These are phyloP conservation scores for Colletotrichum destructivum DNA, from an alignment of 2,329 filamentous ascomycete genomes.

Conservation along the genomic window DNA sequence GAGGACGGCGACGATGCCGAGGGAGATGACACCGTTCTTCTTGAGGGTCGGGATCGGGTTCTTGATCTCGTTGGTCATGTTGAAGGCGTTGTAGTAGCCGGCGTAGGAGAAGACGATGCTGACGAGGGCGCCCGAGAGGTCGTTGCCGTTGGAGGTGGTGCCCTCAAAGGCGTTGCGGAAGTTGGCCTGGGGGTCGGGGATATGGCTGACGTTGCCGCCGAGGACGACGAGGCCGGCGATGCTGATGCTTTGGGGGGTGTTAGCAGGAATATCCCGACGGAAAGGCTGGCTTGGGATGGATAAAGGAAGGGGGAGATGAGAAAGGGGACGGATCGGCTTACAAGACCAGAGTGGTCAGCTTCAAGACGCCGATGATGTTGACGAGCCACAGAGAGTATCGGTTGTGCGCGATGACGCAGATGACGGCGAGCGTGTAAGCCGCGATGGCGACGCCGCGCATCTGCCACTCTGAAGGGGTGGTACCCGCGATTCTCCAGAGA, in stretches of 20 bases:
- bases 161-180: conserved; percentile 55
- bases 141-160: conserved; percentile 54
- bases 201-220: conserved; percentile 51
- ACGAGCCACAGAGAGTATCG: conserved; percentile 69
- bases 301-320: too few species aligned
- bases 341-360: conserved; percentile 75
- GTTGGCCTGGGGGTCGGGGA: conserved; percentile 54
- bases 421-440: conserved; percentile 71
- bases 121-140: conserved; percentile 64
- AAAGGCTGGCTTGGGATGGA: too few species aligned
- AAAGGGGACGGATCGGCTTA: conserved; percentile 23
- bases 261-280: too few species aligned
- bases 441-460: conserved; percentile 77
- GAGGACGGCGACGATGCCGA: conserved; percentile 66
- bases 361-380: conserved; percentile 71
- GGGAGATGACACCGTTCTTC: conserved; percentile 63
- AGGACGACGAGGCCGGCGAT: conserved; percentile 76
- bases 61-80: conserved; percentile 74
- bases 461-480: conserved; percentile 71
- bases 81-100: conserved; percentile 73
- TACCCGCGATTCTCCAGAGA: conserved; percentile 70
- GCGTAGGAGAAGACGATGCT: conserved; percentile 72
- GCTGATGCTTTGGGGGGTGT: conserved; percentile 55
- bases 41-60: conserved; percentile 71
- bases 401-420: conserved; percentile 69